These are phyloP conservation scores for Ocimum tenuiflorum DNA, from an alignment of 257 asterid genomes.

Conservation along the genomic window DNA sequence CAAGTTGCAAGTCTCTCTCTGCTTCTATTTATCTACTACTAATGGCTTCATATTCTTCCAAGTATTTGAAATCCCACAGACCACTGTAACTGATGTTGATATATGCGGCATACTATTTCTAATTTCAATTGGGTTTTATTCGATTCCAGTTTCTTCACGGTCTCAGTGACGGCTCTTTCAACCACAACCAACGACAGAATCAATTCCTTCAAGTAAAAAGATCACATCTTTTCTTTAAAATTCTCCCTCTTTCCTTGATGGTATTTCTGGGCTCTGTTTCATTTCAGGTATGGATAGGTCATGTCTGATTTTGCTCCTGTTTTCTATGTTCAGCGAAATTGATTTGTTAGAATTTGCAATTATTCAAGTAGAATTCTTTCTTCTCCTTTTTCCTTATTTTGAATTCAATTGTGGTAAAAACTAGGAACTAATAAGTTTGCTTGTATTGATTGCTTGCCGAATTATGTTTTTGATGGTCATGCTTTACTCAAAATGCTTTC, in stretches of 20 bases:
- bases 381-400: background rate
- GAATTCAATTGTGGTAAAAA: constrained; percentile 10
- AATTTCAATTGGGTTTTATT: constrained; percentile 16
- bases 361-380: constrained; percentile 14
- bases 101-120: constrained; percentile 11
- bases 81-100: constrained; percentile 14
- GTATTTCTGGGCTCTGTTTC: constrained; percentile 29
- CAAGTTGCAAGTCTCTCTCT: constrained; percentile 21
- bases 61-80: constrained; percentile 16
- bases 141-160: constrained; percentile 17
- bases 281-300: constrained; percentile 33
- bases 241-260: constrained; percentile 26
- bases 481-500: constrained; percentile 55
- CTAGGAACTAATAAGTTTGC: constrained; percentile 21
- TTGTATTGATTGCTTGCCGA: constrained; percentile 23
- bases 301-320: constrained; percentile 14
- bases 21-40: background rate
- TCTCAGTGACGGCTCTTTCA: constrained; percentile 17
- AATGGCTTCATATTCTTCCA: constrained; percentile 7
- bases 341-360: background rate
- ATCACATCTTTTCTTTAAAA: constrained; percentile 12
- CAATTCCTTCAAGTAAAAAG: constrained; percentile 24
- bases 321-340: background rate
- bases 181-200: constrained; percentile 29
- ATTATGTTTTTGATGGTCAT: constrained; percentile 32